phyloP scores from a whole-genome alignment of 345 rosid genomes.

The Stellera chamaejasme region DNA sequence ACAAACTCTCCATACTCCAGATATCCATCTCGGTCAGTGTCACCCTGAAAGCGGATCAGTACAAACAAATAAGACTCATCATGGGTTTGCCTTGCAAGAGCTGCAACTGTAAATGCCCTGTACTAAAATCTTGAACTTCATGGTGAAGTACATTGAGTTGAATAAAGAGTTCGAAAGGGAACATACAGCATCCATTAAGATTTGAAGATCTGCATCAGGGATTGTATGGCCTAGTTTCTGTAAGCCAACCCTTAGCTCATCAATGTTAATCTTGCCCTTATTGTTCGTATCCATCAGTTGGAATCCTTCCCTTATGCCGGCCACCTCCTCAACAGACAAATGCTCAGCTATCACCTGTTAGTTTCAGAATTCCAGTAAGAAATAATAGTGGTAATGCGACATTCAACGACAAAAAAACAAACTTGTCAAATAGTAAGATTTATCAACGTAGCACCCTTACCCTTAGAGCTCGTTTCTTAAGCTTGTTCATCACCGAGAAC shows the following conservation, averaged over 20 bases:
- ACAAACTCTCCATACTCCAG: constrained; percentile 79
- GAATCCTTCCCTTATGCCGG: constrained; percentile 87
- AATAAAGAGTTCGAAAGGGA: constrained; percentile 2
- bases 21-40: constrained; percentile 72
- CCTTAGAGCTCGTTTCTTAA: constrained; percentile 97
- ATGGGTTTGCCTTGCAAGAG: neutral
- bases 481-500: constrained; percentile 96
- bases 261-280: constrained; percentile 80
- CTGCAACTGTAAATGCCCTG: neutral
- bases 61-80: neutral
- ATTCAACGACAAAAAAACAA: neutral
- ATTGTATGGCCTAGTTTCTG: constrained; percentile 71
- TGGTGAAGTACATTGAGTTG: neutral
- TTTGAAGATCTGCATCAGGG: constrained; percentile 78
- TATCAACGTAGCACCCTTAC: constrained; percentile 26
- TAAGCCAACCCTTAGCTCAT: constrained; percentile 71
- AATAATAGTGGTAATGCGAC: neutral
- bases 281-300: constrained; percentile 68
- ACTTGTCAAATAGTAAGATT: neutral
- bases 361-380: constrained; percentile 1
- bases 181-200: constrained; percentile 94
- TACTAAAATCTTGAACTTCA: neutral
- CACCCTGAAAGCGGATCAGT: constrained; percentile 47
- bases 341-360: constrained; percentile 89
- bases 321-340: constrained; percentile 89